phyloP scores from a whole-genome alignment of 2,329 filamentous ascomycete genomes.

The Aspergillus fijiensis region DNA sequence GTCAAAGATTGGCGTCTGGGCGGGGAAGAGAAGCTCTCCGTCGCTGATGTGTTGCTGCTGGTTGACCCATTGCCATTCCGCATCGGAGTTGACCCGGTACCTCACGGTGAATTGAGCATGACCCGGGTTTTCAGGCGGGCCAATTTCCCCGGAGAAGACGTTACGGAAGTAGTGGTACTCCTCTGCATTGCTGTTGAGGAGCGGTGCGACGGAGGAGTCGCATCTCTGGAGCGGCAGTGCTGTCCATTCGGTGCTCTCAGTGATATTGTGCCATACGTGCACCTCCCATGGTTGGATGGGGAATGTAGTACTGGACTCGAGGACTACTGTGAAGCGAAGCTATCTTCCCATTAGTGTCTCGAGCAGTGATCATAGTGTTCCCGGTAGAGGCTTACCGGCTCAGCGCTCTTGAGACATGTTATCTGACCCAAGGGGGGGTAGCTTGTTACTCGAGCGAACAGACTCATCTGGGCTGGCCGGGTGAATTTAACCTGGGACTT shows the following conservation, averaged over 20 bases:
- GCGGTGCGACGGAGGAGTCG: conserved; percentile 25
- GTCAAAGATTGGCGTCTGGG: conserved; percentile 20
- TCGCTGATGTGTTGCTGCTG: conserved; percentile 40
- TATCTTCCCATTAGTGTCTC: conserved; percentile 18
- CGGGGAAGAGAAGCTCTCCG: conserved; percentile 44
- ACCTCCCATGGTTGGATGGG: conserved; percentile 66
- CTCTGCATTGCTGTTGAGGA: conserved; percentile 25
- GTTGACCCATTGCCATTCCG: conserved; percentile 48
- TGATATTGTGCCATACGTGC: conserved; percentile 70
- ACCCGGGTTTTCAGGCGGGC: conserved; percentile 28
- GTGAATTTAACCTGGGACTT: conserved; percentile 22
- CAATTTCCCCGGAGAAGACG: conserved; percentile 34
- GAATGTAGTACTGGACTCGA: conserved; percentile 62
- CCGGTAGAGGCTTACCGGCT: conserved; percentile 1
- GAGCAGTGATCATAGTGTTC: no score
- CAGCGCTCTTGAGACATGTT: conserved; percentile 55
- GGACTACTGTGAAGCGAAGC: conserved; percentile 65
- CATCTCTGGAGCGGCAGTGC: conserved; percentile 56
- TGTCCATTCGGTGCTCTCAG: conserved; percentile 55
- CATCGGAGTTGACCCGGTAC: conserved; percentile 39
- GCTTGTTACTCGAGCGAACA: conserved; percentile 58
- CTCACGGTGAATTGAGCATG: conserved; percentile 44
- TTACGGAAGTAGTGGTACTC: conserved; percentile 33
- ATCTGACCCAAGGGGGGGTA: conserved; percentile 76
- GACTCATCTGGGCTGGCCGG: conserved; percentile 44